Evolutionary conservation across 78 protist genomes (phyloP).

Genomic region (Pigoraptor vietnamica): DNA sequence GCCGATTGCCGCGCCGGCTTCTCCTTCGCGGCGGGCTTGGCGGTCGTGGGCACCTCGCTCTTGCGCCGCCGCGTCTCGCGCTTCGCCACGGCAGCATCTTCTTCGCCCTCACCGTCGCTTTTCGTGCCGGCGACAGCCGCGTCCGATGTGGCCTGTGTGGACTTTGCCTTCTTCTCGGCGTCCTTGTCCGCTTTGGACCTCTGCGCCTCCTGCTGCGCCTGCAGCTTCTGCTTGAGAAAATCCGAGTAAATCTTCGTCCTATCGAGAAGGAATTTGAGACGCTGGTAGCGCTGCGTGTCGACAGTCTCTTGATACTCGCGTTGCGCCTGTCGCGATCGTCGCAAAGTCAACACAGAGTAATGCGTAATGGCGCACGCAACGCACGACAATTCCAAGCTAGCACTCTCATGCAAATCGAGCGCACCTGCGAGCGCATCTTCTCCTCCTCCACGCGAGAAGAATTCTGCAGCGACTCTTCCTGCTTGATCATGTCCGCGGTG

Average conservation of each 20-base stretch:
- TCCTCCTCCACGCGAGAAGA: background rate
- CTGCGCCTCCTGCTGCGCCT: slow-evolving; percentile 1
- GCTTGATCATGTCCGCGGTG: background rate
- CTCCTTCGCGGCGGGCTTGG: background rate
- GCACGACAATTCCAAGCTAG: too few relatives aligned
- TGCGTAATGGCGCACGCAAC: too few relatives aligned
- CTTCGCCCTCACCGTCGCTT: background rate
- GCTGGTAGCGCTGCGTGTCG: background rate
- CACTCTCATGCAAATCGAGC: background rate
- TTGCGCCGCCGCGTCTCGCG: background rate
- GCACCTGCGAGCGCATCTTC: background rate
- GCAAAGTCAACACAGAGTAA: too few relatives aligned
- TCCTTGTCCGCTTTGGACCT: background rate
- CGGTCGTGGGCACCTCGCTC: background rate
- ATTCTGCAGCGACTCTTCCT: background rate
- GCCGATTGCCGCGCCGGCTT: background rate
- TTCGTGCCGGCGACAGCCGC: background rate
- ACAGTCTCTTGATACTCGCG: background rate
- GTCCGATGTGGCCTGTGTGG: background rate
- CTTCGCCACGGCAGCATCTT: background rate
- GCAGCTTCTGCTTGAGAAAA: background rate
- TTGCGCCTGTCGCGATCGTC: background rate
- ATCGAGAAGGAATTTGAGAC: background rate
- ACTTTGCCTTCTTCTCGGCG: background rate
- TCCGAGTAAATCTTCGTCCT: slow-evolving; percentile 5